Base-by-base conservation (phyloP, 164 flowering plant species). In the Stephania japonica region DNA sequence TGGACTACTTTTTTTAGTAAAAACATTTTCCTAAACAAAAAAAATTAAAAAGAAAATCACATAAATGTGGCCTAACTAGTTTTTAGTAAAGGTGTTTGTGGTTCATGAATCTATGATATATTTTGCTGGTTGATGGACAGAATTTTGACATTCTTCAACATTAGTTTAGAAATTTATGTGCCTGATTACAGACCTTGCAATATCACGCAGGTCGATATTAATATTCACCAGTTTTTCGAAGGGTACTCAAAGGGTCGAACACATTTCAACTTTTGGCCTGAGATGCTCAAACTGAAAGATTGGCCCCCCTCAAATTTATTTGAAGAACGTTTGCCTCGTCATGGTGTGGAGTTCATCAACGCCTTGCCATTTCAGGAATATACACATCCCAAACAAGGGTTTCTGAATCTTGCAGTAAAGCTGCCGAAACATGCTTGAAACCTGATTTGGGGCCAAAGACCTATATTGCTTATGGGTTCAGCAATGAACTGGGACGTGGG, bases 381-480 rank as follows among this genome's bases (percentile, higher is more conserved):
- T 70, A 86, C 94, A 14, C 78, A 90, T 78, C 89, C 91, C 43
- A 26, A 11, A 1, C 16, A 10, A 14, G 94, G 94, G 5, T 21
- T 53, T 75, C 80, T 88, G 14, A 88, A 90, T 80, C 76, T 90
- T 74, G 87, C 88, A 50, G 78, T 70, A 41, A 85, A 84, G 66
- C 77, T 88, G 81, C 90, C 94, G 0, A 5, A 71, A 7, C 74
- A 0, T 44, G 68, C 42, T 64, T 90, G 71, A 86, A 83, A 73
- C 93, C 91, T 16, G 93, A 89, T 68, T 66, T 89, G 84, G 93
- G 93, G 63, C 93, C 93, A 26, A 89, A 89, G 79, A 81, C 90
- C 2, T 88, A 88, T 73, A 86, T 89, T 80, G 93, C 90, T 63
- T 88, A 88, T 81, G 93, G 93, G 67, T 25, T 80, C 76, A 69